Evolutionary conservation across 169 alveolate species (phyloP), one percentile per base, ranked within the genome.

Genomic region (Babesia sp.): DNA sequence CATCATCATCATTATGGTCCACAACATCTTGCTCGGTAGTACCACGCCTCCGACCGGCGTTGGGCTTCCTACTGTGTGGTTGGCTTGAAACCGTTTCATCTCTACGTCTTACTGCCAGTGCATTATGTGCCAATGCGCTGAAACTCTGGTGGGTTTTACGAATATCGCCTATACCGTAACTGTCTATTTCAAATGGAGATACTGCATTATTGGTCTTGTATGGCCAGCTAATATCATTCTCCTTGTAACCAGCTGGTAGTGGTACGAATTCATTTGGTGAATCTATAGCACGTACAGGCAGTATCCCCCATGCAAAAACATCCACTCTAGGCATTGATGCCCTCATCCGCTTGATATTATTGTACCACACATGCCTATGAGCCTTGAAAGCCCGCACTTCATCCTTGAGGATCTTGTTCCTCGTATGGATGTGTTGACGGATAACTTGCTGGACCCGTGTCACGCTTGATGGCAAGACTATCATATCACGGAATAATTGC

Each of bases 251-350:
- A 54, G 94, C 94, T 3, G 97, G 97, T 33, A 93, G 84, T 1
- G 97, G 95, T 46, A 93, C 94, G 45, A 91, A 72, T 18, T 77
- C 87, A 36, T 92, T 83, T 20, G 96, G 96, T 56, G 77, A 91
- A 51, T 93, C 95, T 34, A 87, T 56, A 18, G 97, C 97, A 36
- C 96, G 77, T 24, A 93, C 93, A 11, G 97, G 97, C 56, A 93
- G 85, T 14, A 91, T 80, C 0, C 97, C 97, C 97, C 97, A 93
- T 28, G 94, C 87, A 75, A 92, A 93, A 29, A 78, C 72, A 48
- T 81, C 89, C 18, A 81, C 54, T 22, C 54, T 41, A 12, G 44
- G 53, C 12, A 24, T 24, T 16, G 44, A 29, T 14, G 46, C 22
- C 8, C 45, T 28, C 18, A 81, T 20, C 4, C 51, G 53, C 20